phyloP scores from a whole-genome alignment of 148 eudicot genomes.

The Camellia lanceoleosa region DNA sequence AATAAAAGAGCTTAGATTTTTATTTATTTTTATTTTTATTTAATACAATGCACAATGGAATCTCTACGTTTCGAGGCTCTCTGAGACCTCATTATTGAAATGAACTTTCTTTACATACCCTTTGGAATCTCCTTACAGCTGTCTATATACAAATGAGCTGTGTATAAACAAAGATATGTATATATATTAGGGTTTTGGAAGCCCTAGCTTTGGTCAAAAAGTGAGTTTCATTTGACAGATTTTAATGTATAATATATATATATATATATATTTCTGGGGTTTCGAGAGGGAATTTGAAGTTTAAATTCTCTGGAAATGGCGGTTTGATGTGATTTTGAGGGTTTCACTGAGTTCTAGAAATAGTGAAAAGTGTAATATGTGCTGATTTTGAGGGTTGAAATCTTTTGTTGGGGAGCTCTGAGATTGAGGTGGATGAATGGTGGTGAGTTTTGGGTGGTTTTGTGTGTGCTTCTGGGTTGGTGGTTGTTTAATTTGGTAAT shows the following conservation, averaged over 20 bases:
- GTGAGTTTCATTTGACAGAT: not conserved
- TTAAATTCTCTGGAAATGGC: constrained; percentile 10
- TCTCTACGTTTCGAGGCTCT: constrained; percentile 19
- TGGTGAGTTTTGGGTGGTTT: not conserved
- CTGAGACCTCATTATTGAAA: not conserved
- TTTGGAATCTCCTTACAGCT: not conserved
- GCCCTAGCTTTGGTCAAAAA: constrained; percentile 12
- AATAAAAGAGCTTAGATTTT: not conserved
- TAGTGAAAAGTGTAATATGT: not conserved
- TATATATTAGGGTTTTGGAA: not conserved
- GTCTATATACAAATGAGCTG: not conserved
- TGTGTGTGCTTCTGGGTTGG: not conserved
- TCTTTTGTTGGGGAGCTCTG: not conserved
- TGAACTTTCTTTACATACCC: not conserved
- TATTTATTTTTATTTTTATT: no score
- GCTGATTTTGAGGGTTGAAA: constrained; percentile 6
- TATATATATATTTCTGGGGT: not conserved
- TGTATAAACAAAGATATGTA: no score
- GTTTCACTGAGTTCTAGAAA: not conserved
- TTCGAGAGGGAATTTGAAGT: constrained; percentile 1
- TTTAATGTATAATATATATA: not conserved
- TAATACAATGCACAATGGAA: constrained; percentile 13
- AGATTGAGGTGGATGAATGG: constrained; percentile 5
- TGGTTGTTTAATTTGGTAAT: not conserved
- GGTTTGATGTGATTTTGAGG: not conserved